A percentile compares a stretch with the other conserved stretches of the same genome.
phyloP scores from a whole-genome alignment of 176 grass and related monocot genomes.

The Secale cereale region DNA sequence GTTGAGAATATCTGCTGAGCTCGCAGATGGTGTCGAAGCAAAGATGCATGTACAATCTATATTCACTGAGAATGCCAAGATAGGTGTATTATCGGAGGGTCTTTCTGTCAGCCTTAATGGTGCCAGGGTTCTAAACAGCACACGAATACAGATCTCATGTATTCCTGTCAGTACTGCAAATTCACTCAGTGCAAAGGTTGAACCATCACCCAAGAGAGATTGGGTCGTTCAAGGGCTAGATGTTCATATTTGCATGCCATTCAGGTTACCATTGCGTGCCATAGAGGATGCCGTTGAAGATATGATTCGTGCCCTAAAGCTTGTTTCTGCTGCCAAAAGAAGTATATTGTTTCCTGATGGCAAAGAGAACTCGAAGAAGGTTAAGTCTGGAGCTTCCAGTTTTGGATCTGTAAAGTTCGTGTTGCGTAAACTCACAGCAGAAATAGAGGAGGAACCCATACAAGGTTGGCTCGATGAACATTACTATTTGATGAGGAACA shows the following conservation, averaged over 20 bases:
- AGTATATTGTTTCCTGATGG: constrained; percentile 53
- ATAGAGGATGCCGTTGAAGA: constrained; percentile 98
- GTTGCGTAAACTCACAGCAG: constrained; percentile 74
- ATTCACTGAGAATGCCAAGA: constrained; percentile 96
- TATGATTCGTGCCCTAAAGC: constrained; percentile 84
- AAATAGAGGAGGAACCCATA: constrained; percentile 98
- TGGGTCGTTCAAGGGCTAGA: constrained; percentile 94
- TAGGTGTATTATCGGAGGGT: constrained; percentile 88
- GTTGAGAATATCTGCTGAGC: constrained; percentile 79
- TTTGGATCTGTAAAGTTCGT: constrained; percentile 92
- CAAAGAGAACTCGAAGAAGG: constrained; percentile 64
- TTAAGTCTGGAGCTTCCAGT: constrained; percentile 53
- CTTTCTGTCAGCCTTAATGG: constrained; percentile 86
- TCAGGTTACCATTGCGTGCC: constrained; percentile 86
- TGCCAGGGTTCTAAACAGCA: constrained; percentile 90
- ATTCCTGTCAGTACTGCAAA: constrained; percentile 55
- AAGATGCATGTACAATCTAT: constrained; percentile 90
- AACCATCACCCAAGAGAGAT: constrained; percentile 58
- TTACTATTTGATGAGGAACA: constrained; percentile 90
- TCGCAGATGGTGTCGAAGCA: constrained; percentile 93
- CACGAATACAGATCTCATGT: constrained; percentile 85
- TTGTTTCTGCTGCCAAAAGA: constrained; percentile 78
- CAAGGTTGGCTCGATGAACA: constrained; percentile 99
- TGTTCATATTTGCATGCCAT: constrained; percentile 96
- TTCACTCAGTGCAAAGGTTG: constrained; percentile 55